Conservation (phyloP, 129 eudicot genomes). For the Ambrosia trifida region DNA sequence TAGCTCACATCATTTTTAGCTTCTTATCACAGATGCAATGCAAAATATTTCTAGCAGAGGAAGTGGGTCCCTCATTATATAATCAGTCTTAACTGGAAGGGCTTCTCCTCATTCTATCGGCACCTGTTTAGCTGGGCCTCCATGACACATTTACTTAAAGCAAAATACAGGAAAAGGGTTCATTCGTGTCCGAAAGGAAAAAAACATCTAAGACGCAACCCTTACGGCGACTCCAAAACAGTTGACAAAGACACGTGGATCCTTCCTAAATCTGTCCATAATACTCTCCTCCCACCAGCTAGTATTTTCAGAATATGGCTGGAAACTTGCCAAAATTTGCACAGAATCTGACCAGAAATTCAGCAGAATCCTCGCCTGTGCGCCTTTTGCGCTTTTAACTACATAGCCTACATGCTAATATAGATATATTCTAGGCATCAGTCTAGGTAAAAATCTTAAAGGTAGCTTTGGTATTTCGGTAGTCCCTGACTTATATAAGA, state of each 20-base stretch:
- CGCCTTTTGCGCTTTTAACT: too few species aligned
- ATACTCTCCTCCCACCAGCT: too few species aligned
- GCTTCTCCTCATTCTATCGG: not conserved
- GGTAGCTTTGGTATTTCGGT: too few species aligned
- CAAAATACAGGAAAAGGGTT: not conserved
- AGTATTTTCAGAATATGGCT: too few species aligned
- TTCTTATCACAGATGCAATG: slow-evolving; percentile 7
- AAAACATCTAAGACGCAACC: not conserved
- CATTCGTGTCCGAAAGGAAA: not conserved
- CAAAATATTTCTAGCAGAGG: slow-evolving; percentile 5
- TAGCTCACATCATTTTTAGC: not conserved
- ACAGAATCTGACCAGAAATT: too few species aligned
- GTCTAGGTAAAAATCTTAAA: too few species aligned
- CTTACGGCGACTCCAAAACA: not conserved
- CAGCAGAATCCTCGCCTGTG: too few species aligned
- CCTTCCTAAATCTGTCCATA: not conserved
- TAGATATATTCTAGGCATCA: too few species aligned
- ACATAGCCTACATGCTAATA: too few species aligned
- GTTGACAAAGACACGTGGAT: not conserved
- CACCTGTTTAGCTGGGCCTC: not conserved
- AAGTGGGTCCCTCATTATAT: not conserved
- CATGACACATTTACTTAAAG: not conserved
- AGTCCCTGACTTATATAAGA: not conserved
- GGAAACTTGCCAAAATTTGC: too few species aligned
- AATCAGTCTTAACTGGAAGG: not conserved